phyloP scores from a whole-genome alignment of 768 basidiomycete species.

The Pilatotrama ljubarskyi region DNA sequence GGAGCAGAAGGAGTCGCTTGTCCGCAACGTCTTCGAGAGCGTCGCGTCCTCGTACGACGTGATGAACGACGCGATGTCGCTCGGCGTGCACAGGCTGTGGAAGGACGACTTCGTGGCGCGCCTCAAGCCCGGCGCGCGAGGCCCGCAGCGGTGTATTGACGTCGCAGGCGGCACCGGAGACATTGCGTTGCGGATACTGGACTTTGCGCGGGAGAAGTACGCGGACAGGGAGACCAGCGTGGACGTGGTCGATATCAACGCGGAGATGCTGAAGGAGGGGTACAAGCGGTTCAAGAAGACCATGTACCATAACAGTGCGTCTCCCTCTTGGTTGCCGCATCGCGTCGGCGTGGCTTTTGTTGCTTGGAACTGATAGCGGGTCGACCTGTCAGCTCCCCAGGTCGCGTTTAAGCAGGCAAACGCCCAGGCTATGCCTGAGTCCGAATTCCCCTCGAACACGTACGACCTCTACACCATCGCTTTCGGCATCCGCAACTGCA shows the following conservation, averaged over 20 bases:
- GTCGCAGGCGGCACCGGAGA: constrained; percentile 98
- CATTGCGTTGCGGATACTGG: constrained; percentile 91
- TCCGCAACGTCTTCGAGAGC: constrained; percentile 92
- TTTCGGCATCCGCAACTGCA: constrained; percentile 97
- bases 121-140: constrained; percentile 74
- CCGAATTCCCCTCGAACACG: constrained; percentile 74
- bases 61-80: constrained; percentile 99
- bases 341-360: too few relatives aligned
- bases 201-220: constrained; percentile 85
- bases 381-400: constrained; percentile 96
- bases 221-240: constrained; percentile 89
- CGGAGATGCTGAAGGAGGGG: constrained; percentile 93
- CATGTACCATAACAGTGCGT: constrained; percentile 95
- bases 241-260: constrained; percentile 91
- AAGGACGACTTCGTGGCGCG: constrained; percentile 85
- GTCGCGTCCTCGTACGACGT: constrained; percentile 95
- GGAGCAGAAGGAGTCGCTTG: constrained; percentile 83
- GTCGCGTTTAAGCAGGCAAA: constrained; percentile 92
- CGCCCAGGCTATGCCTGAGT: constrained; percentile 73
- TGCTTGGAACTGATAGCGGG: too few relatives aligned
- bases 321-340: background rate
- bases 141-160: constrained; percentile 82
- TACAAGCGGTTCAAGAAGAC: constrained; percentile 90
- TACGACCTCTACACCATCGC: constrained; percentile 98
- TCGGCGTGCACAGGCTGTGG: constrained; percentile 96